phyloP scores from a whole-genome alignment of 352 stramenopile species.

The Plasmopara muralis region DNA sequence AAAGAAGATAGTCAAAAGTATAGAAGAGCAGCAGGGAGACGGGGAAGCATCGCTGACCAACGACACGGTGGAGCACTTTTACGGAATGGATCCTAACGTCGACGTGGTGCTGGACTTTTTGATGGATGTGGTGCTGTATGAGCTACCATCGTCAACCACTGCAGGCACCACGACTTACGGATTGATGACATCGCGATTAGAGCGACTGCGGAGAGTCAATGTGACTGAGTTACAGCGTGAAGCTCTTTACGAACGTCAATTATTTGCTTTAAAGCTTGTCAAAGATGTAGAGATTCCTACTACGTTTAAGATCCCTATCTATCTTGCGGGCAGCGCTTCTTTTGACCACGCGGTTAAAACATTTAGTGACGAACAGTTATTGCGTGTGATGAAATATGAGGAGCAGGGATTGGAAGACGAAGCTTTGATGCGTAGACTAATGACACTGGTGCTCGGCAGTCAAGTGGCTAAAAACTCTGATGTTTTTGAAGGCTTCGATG shows the following conservation, averaged over 20 bases:
- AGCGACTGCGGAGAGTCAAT: conserved; percentile 46
- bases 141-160: conserved; percentile 17
- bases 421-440: conserved; percentile 29
- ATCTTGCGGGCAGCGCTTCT: conserved; percentile 49
- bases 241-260: conserved; percentile 48
- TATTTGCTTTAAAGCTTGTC: conserved; percentile 52
- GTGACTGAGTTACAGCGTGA: conserved; percentile 37
- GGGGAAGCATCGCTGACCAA: neutral
- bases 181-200: conserved; percentile 37
- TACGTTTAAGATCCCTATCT: conserved; percentile 39
- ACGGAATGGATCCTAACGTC: conserved; percentile 19
- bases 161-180: conserved; percentile 23
- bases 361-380: conserved; percentile 63
- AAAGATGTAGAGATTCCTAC: conserved; percentile 41
- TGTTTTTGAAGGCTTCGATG: conserved; percentile 33
- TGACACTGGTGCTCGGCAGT: conserved; percentile 57
- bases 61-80: conserved; percentile 3
- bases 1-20: neutral
- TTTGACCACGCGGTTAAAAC: conserved; percentile 61
- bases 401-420: conserved; percentile 37
- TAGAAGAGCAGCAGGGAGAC: neutral
- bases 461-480: conserved; percentile 36
- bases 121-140: conserved; percentile 60
- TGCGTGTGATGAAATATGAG: conserved; percentile 57
- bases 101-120: conserved; percentile 63